Evolutionary conservation across 306 rosid genomes (phyloP).

Genomic region (Quercus berberidifolia): DNA sequence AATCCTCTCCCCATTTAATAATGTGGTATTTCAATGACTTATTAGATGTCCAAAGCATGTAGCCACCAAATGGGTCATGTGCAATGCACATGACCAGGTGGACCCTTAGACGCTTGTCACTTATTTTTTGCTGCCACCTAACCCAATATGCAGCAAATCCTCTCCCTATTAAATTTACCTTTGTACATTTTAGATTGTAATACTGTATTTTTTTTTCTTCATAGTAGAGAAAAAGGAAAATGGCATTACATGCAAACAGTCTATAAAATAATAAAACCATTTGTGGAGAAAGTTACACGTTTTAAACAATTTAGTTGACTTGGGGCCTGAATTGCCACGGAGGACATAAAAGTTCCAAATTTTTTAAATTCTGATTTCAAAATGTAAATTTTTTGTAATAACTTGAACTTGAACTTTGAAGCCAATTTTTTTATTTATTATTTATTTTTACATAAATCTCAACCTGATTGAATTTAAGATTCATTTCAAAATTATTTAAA

Average conservation of each 20-base stretch:
- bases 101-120: too few relatives aligned
- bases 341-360: not conserved
- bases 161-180: not conserved
- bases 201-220: not conserved
- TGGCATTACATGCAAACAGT: not conserved
- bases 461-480: not conserved
- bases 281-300: not conserved
- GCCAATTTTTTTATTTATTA: not conserved
- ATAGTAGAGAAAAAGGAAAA: not conserved
- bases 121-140: too few relatives aligned
- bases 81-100: too few relatives aligned
- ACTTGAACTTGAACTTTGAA: not conserved
- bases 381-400: not conserved
- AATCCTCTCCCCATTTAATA: too few relatives aligned
- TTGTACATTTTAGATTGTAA: not conserved
- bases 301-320: not conserved
- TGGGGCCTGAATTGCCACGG: not conserved
- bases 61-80: too few relatives aligned
- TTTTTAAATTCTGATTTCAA: not conserved
- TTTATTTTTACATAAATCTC: not conserved
- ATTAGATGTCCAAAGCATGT: too few relatives aligned
- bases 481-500: not conserved
- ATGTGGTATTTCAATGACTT: too few relatives aligned
- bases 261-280: not conserved
- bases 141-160: too few relatives aligned